Base-by-base conservation (phyloP, 805 yeast species). In the Ogataea trehalophila region DNA sequence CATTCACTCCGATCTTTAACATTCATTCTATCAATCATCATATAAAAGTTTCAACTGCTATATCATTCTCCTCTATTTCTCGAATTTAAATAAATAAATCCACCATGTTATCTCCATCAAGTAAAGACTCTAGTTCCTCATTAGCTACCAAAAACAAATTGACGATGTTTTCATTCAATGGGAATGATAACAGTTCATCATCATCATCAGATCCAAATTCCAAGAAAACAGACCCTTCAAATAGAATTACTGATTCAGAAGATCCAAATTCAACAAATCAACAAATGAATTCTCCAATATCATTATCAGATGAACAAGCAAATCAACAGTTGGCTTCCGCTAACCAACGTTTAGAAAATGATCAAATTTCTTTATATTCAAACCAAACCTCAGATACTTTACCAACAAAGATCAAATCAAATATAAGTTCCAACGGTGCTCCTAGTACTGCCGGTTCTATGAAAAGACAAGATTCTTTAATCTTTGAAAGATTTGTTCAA, bases 401-500 rank as follows among this genome's bases (percentile, higher is more conserved):
- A 6, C 20, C n/a, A 15, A 41, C 15, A 33, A 36, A 36, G 16
- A 13, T 13, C 7, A 36, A n/a, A n/a, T 36, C 39, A 36, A 36
- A n/a, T 7, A n/a, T 13, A 36, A 36, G 15, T 36, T 5, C 22
- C 14, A 16, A 26, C 11, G 35, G 40, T 3, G 47, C 53, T 4
- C 20, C 20, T 20, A 20, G 20, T 20, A 20, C 20, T 4, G 4
- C 20, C 4, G 20, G 20, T 11, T 37, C 46, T 17, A 31, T 53
- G 17, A 43, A 54, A 39, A 53, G 58, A 22, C 56, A 62, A 26
- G 66, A 65, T 29, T 78, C 84, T 15, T 60, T 76, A 59, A 84
- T 83, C 58, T 85, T 80, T 59, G 90, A 83, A 55, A 71, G 88
- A 47, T 73, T 77, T 42, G 88, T 83, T 8, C 85, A 83, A 59